A percentile compares a stretch with the other conserved stretches of the same genome.
These are phyloP conservation scores for Maudiozyma pseudohumilis DNA, from an alignment of 805 yeast species.

Conservation along the genomic window DNA sequence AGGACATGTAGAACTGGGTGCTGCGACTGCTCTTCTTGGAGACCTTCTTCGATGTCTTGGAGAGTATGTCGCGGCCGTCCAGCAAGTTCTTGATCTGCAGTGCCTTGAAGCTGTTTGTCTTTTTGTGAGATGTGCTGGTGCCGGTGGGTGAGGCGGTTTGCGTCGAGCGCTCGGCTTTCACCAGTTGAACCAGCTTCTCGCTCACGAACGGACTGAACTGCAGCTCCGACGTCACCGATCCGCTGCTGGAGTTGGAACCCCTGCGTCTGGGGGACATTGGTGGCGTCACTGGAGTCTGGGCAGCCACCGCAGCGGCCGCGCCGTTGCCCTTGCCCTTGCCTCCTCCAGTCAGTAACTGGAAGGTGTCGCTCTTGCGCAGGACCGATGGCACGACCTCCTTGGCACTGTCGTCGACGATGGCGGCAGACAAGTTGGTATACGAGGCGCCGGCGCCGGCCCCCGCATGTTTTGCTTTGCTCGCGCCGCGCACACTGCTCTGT, in stretches of 20 bases:
- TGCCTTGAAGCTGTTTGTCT: slow-evolving; percentile 30
- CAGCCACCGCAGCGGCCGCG: no score
- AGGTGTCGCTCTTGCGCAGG: slow-evolving; percentile 23
- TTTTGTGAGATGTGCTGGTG: slow-evolving; percentile 18
- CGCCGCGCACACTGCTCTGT: slow-evolving; percentile 1
- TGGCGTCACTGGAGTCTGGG: slow-evolving; percentile 27
- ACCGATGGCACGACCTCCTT: slow-evolving; percentile 23
- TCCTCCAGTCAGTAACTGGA: slow-evolving; percentile 15
- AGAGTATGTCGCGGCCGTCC: slow-evolving; percentile 24
- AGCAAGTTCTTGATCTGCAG: slow-evolving; percentile 26
- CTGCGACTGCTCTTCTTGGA: neutral
- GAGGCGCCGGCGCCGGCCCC: no score
- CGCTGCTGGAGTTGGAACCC: neutral
- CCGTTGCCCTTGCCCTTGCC: no score
- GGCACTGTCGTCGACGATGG: no score
- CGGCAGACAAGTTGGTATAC: no score
- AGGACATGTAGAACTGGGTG: slow-evolving; percentile 1
- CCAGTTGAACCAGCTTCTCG: slow-evolving; percentile 22
- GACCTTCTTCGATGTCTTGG: slow-evolving; percentile 14
- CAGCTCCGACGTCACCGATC: neutral
- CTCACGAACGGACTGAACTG: slow-evolving; percentile 12
- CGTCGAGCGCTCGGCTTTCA: slow-evolving; percentile 19
- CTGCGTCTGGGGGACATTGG: slow-evolving; percentile 18
- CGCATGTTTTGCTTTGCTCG: no score
- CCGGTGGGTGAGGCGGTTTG: no score